Conservation (phyloP, 2,329 filamentous ascomycete species). For the Teratosphaeria gauchensis region DNA sequence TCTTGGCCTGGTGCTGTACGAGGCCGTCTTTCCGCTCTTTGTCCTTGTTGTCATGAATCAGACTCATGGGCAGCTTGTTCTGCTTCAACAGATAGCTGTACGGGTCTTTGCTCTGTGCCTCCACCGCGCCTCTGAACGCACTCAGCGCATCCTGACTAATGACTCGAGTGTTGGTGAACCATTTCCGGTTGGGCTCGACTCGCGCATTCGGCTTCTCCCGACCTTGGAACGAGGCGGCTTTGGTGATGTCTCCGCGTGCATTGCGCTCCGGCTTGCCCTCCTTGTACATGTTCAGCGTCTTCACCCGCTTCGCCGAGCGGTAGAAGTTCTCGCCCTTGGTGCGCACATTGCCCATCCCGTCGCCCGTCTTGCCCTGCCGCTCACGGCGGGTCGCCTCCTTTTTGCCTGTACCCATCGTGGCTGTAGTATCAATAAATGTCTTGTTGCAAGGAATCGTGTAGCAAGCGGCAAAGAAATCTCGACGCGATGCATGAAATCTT, state of each 20-base stretch:
- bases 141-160: slow-evolving; percentile 83
- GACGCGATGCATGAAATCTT: not conserved
- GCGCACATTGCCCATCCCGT: slow-evolving; percentile 86
- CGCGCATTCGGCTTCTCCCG: slow-evolving; percentile 71
- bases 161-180: slow-evolving; percentile 90
- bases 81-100: slow-evolving; percentile 92
- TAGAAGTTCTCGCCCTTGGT: slow-evolving; percentile 99
- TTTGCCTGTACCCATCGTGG: slow-evolving; percentile 76
- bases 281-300: slow-evolving; percentile 81
- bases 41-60: slow-evolving; percentile 71
- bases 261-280: slow-evolving; percentile 77
- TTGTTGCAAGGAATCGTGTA: not conserved
- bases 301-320: slow-evolving; percentile 69
- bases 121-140: slow-evolving; percentile 84
- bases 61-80: slow-evolving; percentile 92
- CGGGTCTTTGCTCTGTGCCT: slow-evolving; percentile 79
- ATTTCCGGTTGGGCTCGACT: slow-evolving; percentile 92
- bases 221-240: slow-evolving; percentile 76
- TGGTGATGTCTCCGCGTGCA: slow-evolving; percentile 70
- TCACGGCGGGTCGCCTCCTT: slow-evolving; percentile 76
- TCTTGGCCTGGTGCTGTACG: slow-evolving; percentile 89
- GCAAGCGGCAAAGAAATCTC: slow-evolving; percentile 1
- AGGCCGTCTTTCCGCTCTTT: slow-evolving; percentile 59
- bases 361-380: slow-evolving; percentile 73
- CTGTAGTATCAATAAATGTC: slow-evolving; percentile 1